Percentiles rank a stretch among this genome's conserved stretches.
phyloP scores from a whole-genome alignment of 129 eudicot species.

The Lonicera japonica region DNA sequence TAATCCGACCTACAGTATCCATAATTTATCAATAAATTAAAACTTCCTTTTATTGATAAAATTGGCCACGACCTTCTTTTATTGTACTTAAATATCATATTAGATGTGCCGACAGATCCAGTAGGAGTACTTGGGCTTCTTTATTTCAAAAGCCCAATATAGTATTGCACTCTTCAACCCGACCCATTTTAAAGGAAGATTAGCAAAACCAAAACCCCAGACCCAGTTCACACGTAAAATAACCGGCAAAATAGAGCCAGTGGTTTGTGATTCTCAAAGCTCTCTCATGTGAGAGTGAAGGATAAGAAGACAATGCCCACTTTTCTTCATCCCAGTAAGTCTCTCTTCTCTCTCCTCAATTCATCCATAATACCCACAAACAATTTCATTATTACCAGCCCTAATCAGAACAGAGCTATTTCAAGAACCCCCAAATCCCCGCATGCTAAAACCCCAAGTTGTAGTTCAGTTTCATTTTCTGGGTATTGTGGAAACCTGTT shows the following conservation, averaged over 20 bases:
- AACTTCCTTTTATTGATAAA: too few species aligned
- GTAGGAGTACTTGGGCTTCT: background rate
- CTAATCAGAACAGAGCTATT: constrained; percentile 11
- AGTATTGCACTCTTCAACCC: background rate
- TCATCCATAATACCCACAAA: constrained; percentile 23
- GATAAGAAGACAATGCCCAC: constrained; percentile 46
- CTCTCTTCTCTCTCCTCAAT: constrained; percentile 22
- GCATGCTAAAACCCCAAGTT: constrained; percentile 21
- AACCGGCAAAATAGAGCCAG: background rate
- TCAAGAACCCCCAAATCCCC: constrained; percentile 12
- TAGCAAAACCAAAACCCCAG: background rate
- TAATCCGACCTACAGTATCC: too few species aligned
- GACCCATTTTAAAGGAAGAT: background rate
- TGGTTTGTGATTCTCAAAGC: background rate
- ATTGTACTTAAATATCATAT: too few species aligned
- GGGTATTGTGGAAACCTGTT: constrained; percentile 10
- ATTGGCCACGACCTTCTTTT: too few species aligned
- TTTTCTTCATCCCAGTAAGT: constrained; percentile 27
- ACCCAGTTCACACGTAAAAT: background rate
- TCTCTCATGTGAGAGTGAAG: constrained; percentile 7
- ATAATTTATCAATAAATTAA: too few species aligned
- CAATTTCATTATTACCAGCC: constrained; percentile 16
- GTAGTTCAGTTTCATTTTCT: constrained; percentile 11
- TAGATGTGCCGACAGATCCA: too few species aligned
- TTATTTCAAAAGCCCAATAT: background rate